Evolutionary conservation across 2,329 filamentous ascomycete species (phyloP), one percentile per base, ranked within the genome.

Genomic region (Pochonia chlamydosporia): DNA sequence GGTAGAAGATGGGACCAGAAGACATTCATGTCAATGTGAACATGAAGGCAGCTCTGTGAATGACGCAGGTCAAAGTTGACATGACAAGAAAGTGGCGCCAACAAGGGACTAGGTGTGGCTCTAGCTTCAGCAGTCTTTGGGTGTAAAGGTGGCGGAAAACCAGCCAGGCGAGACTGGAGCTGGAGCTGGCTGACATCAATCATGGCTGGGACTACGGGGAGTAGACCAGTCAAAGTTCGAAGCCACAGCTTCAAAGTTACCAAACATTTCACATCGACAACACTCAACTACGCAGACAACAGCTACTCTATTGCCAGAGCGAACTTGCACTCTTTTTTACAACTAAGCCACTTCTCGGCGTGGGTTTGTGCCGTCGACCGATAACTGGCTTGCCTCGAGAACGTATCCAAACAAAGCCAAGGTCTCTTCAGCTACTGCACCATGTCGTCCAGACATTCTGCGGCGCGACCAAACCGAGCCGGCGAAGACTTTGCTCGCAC

Each of bases 401-500:
- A n/a, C 30, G 16, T 13, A 14, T 6, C 31, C 10, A 16, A 6
- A 18, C 31, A 6, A 4, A 33, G n/a, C n/a, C n/a, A n/a, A 35
- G n/a, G 26, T 18, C 36, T 43, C 1, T 33, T 18, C 11, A n/a
- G 7, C 23, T 18, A 23, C 30, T 44, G 20, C 45, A 37, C 18
- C 20, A 57, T 58, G 55, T 47, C 55, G 23, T 58, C 56, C 26
- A 52, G 56, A 42, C 49, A 52, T 37, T 54, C 56, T 25, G 55
- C 56, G 24, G 86, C 85, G 45, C 85, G 89, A 31, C 89, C 89
- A 9, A 95, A 92, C 70, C 85, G 90, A 54, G 85, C 81, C 4
- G 87, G 85, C 58, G 90, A 96, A 70, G 81, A 84, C 57, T 95
- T 87, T 63, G 82, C 85, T 39, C 84, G 88, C 49, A 82, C 81